phyloP scores from a whole-genome alignment of 768 basidiomycete genomes.

The Holtermanniella nyarrowii region DNA sequence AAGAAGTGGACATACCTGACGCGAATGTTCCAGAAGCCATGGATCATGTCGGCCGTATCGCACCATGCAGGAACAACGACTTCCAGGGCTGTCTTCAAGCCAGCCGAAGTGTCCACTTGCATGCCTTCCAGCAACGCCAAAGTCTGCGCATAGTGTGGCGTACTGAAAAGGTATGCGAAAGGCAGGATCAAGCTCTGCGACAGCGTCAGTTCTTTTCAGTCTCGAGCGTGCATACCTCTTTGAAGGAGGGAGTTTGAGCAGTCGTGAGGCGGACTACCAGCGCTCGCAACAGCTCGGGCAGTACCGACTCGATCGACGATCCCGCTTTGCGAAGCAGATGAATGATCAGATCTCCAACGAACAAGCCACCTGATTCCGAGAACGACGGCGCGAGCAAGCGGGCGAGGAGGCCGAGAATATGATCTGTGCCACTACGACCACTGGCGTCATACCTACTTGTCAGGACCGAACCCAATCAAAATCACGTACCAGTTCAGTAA shows the following conservation, averaged over 20 bases:
- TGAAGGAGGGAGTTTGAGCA: constrained; percentile 82
- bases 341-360: constrained; percentile 89
- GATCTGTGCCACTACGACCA: constrained; percentile 64
- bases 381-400: constrained; percentile 60
- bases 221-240: constrained; percentile 52
- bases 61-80: constrained; percentile 87
- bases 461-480: neutral
- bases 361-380: constrained; percentile 84
- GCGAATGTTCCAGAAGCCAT: constrained; percentile 85
- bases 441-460: constrained; percentile 45
- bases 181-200: constrained; percentile 75
- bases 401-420: constrained; percentile 64
- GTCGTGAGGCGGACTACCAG: constrained; percentile 69
- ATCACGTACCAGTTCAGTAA: constrained; percentile 56
- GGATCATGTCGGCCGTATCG: constrained; percentile 87
- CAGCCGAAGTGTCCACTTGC: constrained; percentile 44
- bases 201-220: neutral
- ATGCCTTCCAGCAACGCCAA: constrained; percentile 65
- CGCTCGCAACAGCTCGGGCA: constrained; percentile 75
- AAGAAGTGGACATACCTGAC: constrained; percentile 46
- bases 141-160: constrained; percentile 64
- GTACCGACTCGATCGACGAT: constrained; percentile 65
- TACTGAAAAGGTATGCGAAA: constrained; percentile 84
- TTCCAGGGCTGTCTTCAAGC: constrained; percentile 54
- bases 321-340: constrained; percentile 79